These are phyloP conservation scores for Mallotus repandus DNA, from an alignment of 441 rosid species.

Conservation along the genomic window DNA sequence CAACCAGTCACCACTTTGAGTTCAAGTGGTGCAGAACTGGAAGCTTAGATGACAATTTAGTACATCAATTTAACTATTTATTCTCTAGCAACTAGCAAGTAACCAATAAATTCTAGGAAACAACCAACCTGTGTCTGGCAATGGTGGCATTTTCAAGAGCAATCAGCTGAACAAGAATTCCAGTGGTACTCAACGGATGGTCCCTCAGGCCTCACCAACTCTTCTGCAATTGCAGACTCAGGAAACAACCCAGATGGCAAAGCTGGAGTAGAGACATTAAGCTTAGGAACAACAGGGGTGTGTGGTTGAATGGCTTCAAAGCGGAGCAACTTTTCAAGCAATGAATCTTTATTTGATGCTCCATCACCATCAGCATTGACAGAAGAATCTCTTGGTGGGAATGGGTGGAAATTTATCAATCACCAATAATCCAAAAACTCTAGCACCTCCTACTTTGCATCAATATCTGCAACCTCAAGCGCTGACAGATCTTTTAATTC, in stretches of 20 bases:
- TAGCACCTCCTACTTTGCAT: constrained; percentile 80
- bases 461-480: constrained; percentile 71
- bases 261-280: constrained; percentile 49
- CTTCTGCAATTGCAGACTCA: constrained; percentile 73
- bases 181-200: constrained; percentile 93
- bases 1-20: not conserved
- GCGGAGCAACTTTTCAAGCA: constrained; percentile 65
- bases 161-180: constrained; percentile 96
- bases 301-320: constrained; percentile 60
- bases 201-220: constrained; percentile 68
- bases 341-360: constrained; percentile 40
- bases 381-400: constrained; percentile 48
- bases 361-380: constrained; percentile 38
- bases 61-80: not conserved
- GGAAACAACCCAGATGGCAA: constrained; percentile 61
- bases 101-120: constrained; percentile 11
- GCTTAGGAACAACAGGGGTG: constrained; percentile 43
- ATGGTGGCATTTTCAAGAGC: constrained; percentile 96
- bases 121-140: constrained; percentile 89
- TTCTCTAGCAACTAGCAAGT: not conserved
- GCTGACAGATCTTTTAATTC: constrained; percentile 71
- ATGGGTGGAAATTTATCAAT: constrained; percentile 93
- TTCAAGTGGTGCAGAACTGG: not conserved
- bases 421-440: constrained; percentile 99
- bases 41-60: not conserved